Evolutionary conservation across 305 asterid species (phyloP), one percentile per base, ranked within the genome.

Genomic region (Rubia balearica): DNA sequence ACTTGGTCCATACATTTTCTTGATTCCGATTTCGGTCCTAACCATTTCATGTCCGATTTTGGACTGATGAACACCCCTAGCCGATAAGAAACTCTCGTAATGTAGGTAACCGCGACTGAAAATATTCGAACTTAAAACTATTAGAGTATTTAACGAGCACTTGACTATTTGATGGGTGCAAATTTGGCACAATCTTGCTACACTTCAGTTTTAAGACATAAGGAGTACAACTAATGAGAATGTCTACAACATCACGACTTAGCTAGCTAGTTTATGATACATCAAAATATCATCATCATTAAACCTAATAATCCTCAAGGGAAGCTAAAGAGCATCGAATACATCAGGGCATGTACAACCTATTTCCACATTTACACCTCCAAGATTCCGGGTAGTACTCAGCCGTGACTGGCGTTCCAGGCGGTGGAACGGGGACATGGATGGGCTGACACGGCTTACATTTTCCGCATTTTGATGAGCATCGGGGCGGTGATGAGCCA

Each of bases 301-400:
- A 33, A 33, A 33, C 38, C 38, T 33, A 33, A 33, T 33, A 33
- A 33, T 33, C 38, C 38, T 33, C 38, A 33, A 33, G 38, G 38
- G 38, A 33, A 33, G 38, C 38, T 48, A 13, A 13, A 48, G 19
- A 4, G 55, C 55, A 13, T 48, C 19, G 46, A 1, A 49, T 6
- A 42, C 16, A 71, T 64, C 65, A 89, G 66, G 96, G 96, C 87
- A 89, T 87, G 81, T 81, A 89, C 73, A 87, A 79, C 82, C 78
- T 86, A 72, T 86, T 83, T 11, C 96, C 96, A 79, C 96, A 87
- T 75, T 87, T 82, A 86, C 96, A 87, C 72, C 94, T 83, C 96
- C 96, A 89, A 11, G 94, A 94, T 83, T 89, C 96, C 6, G 96
- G 96, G 73, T 89, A 87, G 85, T 87, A 87, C 84, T 87, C 92